phyloP scores from a whole-genome alignment of 441 rosid species.

The Dalechampia spathulata region DNA sequence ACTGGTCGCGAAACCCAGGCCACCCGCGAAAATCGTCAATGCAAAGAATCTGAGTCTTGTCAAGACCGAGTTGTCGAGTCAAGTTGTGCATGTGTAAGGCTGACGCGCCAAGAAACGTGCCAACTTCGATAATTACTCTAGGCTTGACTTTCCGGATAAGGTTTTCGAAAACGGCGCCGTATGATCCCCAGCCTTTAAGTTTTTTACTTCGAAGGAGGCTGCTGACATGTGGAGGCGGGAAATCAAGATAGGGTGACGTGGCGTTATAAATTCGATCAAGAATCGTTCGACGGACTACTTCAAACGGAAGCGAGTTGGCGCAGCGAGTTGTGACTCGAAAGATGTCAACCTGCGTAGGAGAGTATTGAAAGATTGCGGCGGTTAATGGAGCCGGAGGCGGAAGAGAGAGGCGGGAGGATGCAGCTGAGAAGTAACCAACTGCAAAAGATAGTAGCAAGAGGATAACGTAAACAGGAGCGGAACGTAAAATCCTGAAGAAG shows the following conservation, averaged over 20 bases:
- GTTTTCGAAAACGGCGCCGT: slow-evolving; percentile 48
- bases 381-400: slow-evolving; percentile 5
- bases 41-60: slow-evolving; percentile 50
- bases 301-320: slow-evolving; percentile 30
- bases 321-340: slow-evolving; percentile 53
- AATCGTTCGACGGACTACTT: slow-evolving; percentile 33
- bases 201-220: slow-evolving; percentile 24
- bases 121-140: slow-evolving; percentile 46
- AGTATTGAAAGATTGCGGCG: background rate
- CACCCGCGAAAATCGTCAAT: slow-evolving; percentile 70
- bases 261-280: slow-evolving; percentile 42
- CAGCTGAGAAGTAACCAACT: slow-evolving; percentile 50
- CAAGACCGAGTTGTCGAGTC: slow-evolving; percentile 41
- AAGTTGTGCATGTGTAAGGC: slow-evolving; percentile 66
- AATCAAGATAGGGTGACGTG: slow-evolving; percentile 46
- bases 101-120: slow-evolving; percentile 67
- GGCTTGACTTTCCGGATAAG: slow-evolving; percentile 43
- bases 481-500: too few relatives aligned
- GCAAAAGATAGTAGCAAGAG: slow-evolving; percentile 34
- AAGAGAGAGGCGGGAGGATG: slow-evolving; percentile 4
- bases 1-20: slow-evolving; percentile 54
- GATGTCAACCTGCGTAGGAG: slow-evolving; percentile 25
- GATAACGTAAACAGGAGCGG: slow-evolving; percentile 27
- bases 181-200: slow-evolving; percentile 66
- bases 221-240: slow-evolving; percentile 43